These are phyloP conservation scores for Phytopythium montanum DNA, from an alignment of 352 stramenopile genomes.

Conservation along the genomic window DNA sequence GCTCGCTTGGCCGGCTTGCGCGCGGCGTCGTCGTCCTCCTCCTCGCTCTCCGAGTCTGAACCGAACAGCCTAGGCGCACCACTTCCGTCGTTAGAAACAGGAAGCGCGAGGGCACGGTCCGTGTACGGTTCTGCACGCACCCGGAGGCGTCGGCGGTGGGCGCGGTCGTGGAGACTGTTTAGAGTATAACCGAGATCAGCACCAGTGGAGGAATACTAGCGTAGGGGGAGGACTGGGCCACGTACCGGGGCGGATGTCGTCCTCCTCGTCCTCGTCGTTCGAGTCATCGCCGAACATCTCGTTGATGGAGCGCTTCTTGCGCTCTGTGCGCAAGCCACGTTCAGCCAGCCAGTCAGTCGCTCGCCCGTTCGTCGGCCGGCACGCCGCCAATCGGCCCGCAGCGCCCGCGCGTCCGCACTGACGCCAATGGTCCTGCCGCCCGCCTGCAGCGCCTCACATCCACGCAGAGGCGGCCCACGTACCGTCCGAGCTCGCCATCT, in stretches of 20 bases:
- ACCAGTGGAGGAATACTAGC: not conserved
- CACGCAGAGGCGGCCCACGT: slow-evolving; percentile 9
- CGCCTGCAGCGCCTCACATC: not conserved
- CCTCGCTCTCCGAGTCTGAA: slow-evolving; percentile 85
- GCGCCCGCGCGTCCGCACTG: too few relatives aligned
- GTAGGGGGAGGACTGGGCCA: not conserved
- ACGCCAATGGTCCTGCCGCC: not conserved
- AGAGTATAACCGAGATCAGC: slow-evolving; percentile 4
- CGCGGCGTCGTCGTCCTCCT: slow-evolving; percentile 40
- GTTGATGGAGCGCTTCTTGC: slow-evolving; percentile 84
- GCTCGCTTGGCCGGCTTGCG: slow-evolving; percentile 36
- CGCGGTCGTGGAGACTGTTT: slow-evolving; percentile 24
- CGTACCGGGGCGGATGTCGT: slow-evolving; percentile 52
- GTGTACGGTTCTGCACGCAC: slow-evolving; percentile 18
- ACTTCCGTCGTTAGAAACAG: not conserved
- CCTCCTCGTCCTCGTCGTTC: slow-evolving; percentile 63
- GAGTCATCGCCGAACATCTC: slow-evolving; percentile 87
- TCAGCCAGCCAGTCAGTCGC: not conserved
- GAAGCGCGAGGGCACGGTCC: not conserved
- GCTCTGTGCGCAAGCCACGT: slow-evolving; percentile 25
- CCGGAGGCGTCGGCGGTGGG: slow-evolving; percentile 72
- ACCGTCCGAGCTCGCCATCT: slow-evolving; percentile 53
- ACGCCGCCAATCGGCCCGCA: too few relatives aligned
- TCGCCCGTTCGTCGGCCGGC: not conserved
- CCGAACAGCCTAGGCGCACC: slow-evolving; percentile 59